Conservation (phyloP, 208 protist species). For the Trypanosoma brucei region DNA sequence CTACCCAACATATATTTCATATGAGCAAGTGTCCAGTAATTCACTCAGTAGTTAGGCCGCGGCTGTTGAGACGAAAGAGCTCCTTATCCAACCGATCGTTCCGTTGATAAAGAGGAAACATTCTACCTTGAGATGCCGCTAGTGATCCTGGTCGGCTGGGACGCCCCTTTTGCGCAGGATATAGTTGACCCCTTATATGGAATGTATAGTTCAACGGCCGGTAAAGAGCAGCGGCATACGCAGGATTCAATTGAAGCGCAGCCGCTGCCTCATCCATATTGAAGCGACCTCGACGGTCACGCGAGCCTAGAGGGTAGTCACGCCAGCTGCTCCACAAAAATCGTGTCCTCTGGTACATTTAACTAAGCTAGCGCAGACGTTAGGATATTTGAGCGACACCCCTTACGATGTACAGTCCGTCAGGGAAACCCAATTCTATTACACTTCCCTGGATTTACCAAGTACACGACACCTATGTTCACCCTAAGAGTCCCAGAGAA, state of each 20-base stretch:
- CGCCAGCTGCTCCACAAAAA: slow-evolving; percentile 33
- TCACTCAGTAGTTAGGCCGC: slow-evolving; percentile 62
- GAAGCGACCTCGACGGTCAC: slow-evolving; percentile 75
- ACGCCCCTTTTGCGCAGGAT: slow-evolving; percentile 73
- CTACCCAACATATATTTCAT: too few species aligned
- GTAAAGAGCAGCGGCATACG: slow-evolving; percentile 77
- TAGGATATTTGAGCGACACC: too few species aligned
- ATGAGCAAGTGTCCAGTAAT: not conserved
- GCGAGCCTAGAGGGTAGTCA: slow-evolving; percentile 39
- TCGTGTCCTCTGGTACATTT: slow-evolving; percentile 1
- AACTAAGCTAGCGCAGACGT: not conserved
- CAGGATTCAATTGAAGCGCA: slow-evolving; percentile 69
- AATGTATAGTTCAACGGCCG: slow-evolving; percentile 82
- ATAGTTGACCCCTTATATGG: slow-evolving; percentile 68
- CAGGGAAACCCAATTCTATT: too few species aligned
- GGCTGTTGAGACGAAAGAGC: slow-evolving; percentile 45
- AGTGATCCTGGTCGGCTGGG: slow-evolving; percentile 67
- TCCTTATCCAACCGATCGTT: slow-evolving; percentile 58
- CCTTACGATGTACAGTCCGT: too few species aligned
- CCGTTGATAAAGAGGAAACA: slow-evolving; percentile 76
- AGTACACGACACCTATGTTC: too few species aligned
- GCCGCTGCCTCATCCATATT: slow-evolving; percentile 77
- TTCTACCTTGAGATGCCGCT: slow-evolving; percentile 41
- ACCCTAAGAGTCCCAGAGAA: too few species aligned
- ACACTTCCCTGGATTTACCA: too few species aligned